Evolutionary conservation across 331 rosid species (phyloP).

Genomic region (Prunus yedoensis): DNA sequence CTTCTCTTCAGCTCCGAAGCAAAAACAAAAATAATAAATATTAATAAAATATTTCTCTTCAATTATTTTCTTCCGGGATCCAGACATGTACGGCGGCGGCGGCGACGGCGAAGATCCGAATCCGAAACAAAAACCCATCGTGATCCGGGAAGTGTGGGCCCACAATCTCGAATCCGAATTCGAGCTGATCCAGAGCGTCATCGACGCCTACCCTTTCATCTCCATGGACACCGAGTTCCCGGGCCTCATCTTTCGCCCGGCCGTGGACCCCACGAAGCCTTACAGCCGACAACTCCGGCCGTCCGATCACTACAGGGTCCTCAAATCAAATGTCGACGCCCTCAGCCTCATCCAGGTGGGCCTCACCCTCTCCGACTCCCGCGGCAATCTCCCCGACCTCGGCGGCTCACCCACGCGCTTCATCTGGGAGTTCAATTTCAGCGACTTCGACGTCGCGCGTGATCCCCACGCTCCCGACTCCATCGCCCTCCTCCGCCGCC

Average conservation of each 20-base stretch:
- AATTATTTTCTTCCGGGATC: background rate
- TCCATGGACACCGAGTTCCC: conserved; percentile 90
- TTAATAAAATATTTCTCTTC: background rate
- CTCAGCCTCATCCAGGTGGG: conserved; percentile 75
- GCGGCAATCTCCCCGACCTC: conserved; percentile 65
- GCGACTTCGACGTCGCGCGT: conserved; percentile 53
- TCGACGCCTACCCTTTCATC: conserved; percentile 47
- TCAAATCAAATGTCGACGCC: conserved; percentile 74
- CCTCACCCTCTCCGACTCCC: conserved; percentile 59
- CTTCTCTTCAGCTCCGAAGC: background rate
- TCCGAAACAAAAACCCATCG: background rate
- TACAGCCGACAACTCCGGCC: conserved; percentile 35
- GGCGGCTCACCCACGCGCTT: conserved; percentile 24
- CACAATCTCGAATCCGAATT: conserved; percentile 44
- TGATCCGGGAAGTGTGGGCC: conserved; percentile 29
- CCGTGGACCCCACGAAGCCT: conserved; percentile 19
- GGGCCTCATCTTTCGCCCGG: conserved; percentile 48
- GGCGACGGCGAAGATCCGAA: background rate
- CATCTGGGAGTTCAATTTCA: conserved; percentile 81
- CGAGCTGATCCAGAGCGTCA: conserved; percentile 28
- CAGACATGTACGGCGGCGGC: background rate
- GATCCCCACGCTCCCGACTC: conserved; percentile 58
- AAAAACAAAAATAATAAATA: background rate
- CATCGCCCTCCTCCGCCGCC: conserved; percentile 55
- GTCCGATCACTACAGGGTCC: conserved; percentile 52